A percentile compares a stretch with the other conserved stretches of the same genome.
phyloP scores from a whole-genome alignment of 495 filamentous ascomycete genomes.

The Aspergillus baeticus region DNA sequence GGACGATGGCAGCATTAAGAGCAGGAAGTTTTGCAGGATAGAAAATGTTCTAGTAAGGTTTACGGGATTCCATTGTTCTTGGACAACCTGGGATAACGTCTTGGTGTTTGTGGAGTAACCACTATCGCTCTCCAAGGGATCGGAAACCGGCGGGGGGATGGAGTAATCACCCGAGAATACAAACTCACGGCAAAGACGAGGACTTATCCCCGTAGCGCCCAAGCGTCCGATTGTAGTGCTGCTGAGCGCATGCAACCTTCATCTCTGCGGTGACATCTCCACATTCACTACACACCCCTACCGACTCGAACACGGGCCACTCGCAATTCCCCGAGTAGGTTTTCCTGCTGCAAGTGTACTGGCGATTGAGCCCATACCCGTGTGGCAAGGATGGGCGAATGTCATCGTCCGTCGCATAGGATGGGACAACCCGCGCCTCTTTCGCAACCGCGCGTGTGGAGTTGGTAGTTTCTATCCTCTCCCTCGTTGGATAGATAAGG shows the following conservation, averaged over 20 bases:
- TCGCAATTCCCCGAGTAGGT: slow-evolving; percentile 6
- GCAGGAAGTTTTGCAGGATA: neutral
- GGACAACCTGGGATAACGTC: neutral
- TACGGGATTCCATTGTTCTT: slow-evolving; percentile 12
- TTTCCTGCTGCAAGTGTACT: no score
- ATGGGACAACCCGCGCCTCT: neutral
- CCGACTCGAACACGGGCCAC: neutral
- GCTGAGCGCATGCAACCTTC: no score
- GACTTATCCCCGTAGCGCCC: no score
- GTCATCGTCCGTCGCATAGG: neutral
- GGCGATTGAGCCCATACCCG: no score
- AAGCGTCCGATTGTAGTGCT: no score
- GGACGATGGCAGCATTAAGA: slow-evolving; percentile 6
- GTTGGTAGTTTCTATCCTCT: neutral
- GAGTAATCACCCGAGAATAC: slow-evolving; percentile 21
- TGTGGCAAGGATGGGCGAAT: neutral
- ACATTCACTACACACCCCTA: neutral
- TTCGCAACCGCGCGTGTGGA: neutral
- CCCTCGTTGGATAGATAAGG: slow-evolving; percentile 19
- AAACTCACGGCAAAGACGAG: slow-evolving; percentile 21
- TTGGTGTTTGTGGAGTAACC: neutral
- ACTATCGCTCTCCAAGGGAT: neutral
- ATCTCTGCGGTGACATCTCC: neutral
- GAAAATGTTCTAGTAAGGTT: slow-evolving; percentile 17
- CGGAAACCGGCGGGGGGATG: slow-evolving; percentile 5